Evolutionary conservation across 345 rosid genomes (phyloP), one percentile per base, ranked within the genome.

Genomic region (Hypericum androsaemum): DNA sequence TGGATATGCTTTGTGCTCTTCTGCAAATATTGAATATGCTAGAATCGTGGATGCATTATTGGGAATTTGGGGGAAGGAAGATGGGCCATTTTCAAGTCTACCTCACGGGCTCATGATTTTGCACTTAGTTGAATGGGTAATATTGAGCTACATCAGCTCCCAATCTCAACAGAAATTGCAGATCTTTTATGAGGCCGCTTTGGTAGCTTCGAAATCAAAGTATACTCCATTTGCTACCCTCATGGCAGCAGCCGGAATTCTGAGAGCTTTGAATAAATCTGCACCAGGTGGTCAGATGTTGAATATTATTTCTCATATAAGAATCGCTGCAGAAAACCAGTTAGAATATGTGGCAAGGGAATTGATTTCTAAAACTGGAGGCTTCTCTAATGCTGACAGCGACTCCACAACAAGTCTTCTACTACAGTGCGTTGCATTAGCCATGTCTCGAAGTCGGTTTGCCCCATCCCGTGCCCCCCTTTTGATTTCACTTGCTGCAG

Each of bases 51-150:
- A 78, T 70, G 66, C 65, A 60, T 66, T 81, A 47, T 61, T 85
- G 63, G 81, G 79, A 12, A 62, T 80, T 59, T 80, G 94, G 94
- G 73, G 77, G 11, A 79, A 59, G 58, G 71, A 73, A 47, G 80
- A 71, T 65, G 86, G 83, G 41, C 83, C 77, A 43, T 53, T 39
- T 59, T 71, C 69, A 46, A 69, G 48, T 59, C 70, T 83, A 59
- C 59, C 76, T 53, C 53, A 71, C 53, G 98, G 94, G 35, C 74
- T 88, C 53, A 80, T 85, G 86, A 67, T 88, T 70, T 66, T 92
- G 71, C 95, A 88, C 76, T 71, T 78, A 77, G 59, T 83, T 39
- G 98, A 87, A 59, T 82, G 98, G 98, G 71, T 80, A 57, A 60
- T 82, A 15, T 81, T 81, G 45, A 76, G 86, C 65, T 74, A 71